Conservation (phyloP, 306 rosid species). For the Cicer bijugum region DNA sequence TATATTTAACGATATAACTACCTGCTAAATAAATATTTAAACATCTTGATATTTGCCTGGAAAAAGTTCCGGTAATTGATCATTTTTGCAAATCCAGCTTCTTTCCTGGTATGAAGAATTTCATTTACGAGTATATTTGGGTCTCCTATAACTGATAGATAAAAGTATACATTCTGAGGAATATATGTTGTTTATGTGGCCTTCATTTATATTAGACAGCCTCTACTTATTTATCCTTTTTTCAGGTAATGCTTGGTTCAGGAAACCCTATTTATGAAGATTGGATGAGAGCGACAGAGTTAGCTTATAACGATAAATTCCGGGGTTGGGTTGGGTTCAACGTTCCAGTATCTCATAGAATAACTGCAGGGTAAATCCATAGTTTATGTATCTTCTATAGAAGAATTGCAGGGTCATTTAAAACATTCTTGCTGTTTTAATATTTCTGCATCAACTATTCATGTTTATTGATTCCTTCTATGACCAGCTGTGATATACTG, state of each 20-base stretch:
- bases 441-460: conserved; percentile 15
- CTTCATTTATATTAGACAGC: conserved; percentile 1
- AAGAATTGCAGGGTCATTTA: conserved; percentile 51
- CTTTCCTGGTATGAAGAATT: conserved; percentile 32
- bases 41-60: conserved; percentile 10
- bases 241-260: conserved; percentile 93
- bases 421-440: conserved; percentile 31
- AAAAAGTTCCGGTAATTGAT: background rate
- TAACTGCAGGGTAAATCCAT: conserved; percentile 79
- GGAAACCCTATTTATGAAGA: conserved; percentile 67
- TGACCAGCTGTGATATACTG: conserved; percentile 80
- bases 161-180: conserved; percentile 32
- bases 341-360: conserved; percentile 84
- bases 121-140: conserved; percentile 31
- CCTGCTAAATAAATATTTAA: conserved; percentile 28
- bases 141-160: conserved; percentile 26
- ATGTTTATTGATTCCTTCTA: conserved; percentile 44
- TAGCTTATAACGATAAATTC: conserved; percentile 64
- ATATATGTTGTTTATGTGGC: conserved; percentile 24
- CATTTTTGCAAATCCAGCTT: conserved; percentile 26
- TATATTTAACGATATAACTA: background rate
- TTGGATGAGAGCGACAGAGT: conserved; percentile 89
- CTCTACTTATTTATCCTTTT: conserved; percentile 36
- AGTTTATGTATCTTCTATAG: conserved; percentile 54
- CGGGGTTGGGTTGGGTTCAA: conserved; percentile 95